phyloP scores from a whole-genome alignment of 2,329 filamentous ascomycete species.

The Verticillium dahliae region DNA sequence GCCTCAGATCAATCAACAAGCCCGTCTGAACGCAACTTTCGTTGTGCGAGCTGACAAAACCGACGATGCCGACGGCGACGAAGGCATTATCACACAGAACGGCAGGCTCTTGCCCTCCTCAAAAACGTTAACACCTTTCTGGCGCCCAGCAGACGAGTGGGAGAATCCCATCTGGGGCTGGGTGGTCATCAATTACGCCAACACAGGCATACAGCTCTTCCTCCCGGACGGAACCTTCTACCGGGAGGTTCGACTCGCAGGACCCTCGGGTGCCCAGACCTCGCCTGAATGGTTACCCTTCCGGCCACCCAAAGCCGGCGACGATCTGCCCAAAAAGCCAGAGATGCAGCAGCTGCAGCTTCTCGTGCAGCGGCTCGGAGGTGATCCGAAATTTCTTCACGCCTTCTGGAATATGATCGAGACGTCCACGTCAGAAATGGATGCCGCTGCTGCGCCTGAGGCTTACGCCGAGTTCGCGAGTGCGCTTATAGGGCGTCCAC shows the following conservation, averaged over 20 bases:
- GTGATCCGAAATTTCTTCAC: neutral
- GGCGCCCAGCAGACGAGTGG: conserved; percentile 19
- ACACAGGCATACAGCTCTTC: conserved; percentile 35
- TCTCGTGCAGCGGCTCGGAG: neutral
- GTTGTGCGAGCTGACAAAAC: too few relatives aligned
- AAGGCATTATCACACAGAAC: too few relatives aligned
- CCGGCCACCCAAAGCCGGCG: neutral
- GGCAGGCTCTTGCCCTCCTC: too few relatives aligned
- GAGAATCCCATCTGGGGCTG: conserved; percentile 35
- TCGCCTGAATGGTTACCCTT: neutral
- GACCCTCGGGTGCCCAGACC: neutral
- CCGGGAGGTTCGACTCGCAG: conserved; percentile 26
- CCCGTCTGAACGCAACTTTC: too few relatives aligned
- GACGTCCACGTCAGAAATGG: neutral
- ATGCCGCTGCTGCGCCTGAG: too few relatives aligned
- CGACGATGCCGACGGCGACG: too few relatives aligned
- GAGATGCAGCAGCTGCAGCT: neutral
- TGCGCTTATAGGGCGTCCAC: neutral
- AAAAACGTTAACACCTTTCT: too few relatives aligned
- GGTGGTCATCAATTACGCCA: conserved; percentile 32
- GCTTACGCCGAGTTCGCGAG: neutral
- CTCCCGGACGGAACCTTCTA: conserved; percentile 32
- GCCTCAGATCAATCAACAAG: too few relatives aligned
- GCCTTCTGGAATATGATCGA: neutral
- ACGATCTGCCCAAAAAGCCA: accelerated